Base-by-base conservation (phyloP, 148 eudicot genomes). In the Chenopodium album region DNA sequence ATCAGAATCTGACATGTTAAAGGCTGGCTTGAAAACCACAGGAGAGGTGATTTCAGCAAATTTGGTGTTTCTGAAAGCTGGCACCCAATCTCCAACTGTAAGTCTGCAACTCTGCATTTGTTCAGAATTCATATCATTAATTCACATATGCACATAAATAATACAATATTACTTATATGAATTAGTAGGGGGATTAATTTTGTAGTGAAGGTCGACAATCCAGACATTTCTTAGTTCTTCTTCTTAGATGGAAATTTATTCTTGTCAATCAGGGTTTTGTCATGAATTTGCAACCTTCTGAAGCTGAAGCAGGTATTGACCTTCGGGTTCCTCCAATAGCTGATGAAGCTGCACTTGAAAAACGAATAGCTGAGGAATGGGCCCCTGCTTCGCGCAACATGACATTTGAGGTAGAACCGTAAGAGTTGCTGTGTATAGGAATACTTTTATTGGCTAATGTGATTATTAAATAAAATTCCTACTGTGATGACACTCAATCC, bases 261-360 rank as follows among this genome's bases (percentile, higher is more conserved):
- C 82, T 69, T 79, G 31, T 59, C 41, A 62, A 50, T 77, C 85
- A 95, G 98, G 98, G 98, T 44, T 95, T 88, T 77, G 94, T 93
- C 63, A 95, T 90, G 98, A 95, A 93, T 86, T 78, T 95, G 90
- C 98, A 95, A 87, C 98, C 98, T 75, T 95, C 98, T 63, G 98
- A 95, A 90, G 97, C 98, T 62, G 87, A 90, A 84, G 94, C 94
- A 76, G 98, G 94, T 84, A 91, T 95, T 86, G 98, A 95, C 85
- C 87, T 95, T 54, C 88, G 98, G 81, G 90, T 95, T 69, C 98
- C 98, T 79, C 98, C 98, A 76, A 93, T 92, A 46, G 91, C 89
- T 77, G 92, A 93, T 84, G 83, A 81, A 78, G 90, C 77, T 78
- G 84, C 92, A 52, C 79, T 95, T 81, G 93, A 91, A 84, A 89